Evolutionary conservation across 768 basidiomycete genomes (phyloP), one percentile per base, ranked within the genome.

Genomic region (Scleroderma citrinum): DNA sequence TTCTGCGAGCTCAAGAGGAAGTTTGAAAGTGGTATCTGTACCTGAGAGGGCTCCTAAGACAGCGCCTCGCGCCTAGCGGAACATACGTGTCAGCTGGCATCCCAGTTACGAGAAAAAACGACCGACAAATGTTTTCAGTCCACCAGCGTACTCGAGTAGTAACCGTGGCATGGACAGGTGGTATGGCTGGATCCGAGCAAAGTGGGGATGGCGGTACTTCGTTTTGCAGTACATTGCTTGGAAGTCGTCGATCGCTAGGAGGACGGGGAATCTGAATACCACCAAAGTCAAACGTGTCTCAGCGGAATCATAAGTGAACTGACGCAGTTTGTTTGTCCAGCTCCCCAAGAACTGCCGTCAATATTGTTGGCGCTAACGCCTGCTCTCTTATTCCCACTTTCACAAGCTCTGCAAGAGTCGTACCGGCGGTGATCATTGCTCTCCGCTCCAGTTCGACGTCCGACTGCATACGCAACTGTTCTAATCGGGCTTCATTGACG

Each of bases 211-310:
- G 21, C 81, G 78, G 68, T 94, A 94, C 23, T 69, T 60, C 0
- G 85, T 80, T 38, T 67, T 70, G 60, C 77, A 72, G 59, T 88
- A 92, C 21, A 96, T 65, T 0, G 89, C 76, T 63, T 95, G 93
- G 63, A 90, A 81, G 57, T 95, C 92, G 55, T 96, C 93, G 1
- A 94, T 72, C 0, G 92, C 92, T 26, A 94, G 69, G 6, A 96
- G 62, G 2, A 95, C 85, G 0, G 91, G 91, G 58, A 74, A 71
- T 38, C 90, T 92, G 50, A 10, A 46, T 19, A 44, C 44, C 21
- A 16, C 24, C 55, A 17, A 46, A 47, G 45, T 19, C 35, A 43
- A 19, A 14, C 26, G 26, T 29, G 26, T 21, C 31, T 30, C 16
- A 17, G 3, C 16, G 5, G 10, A 1, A 7, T 34, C 23, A 39